Conservation (phyloP, 768 basidiomycete genomes). For the Aureoboletus auriporus region DNA sequence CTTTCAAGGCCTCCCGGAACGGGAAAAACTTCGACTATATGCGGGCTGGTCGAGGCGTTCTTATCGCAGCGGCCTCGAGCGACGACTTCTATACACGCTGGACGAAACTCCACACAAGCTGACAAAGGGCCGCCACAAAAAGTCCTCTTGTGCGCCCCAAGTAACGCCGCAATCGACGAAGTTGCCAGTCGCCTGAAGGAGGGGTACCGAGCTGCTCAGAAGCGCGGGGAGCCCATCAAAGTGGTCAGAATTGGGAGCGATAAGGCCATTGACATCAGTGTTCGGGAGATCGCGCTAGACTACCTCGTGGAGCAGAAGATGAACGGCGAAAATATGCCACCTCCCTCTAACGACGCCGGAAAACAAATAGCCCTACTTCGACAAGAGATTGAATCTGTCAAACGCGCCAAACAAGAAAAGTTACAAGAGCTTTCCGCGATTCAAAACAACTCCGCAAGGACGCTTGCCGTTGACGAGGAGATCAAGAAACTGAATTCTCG, state of each 20-base stretch:
- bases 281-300: slow-evolving; percentile 86
- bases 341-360: slow-evolving; percentile 46
- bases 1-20: slow-evolving; percentile 86
- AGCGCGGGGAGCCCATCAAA: slow-evolving; percentile 54
- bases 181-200: slow-evolving; percentile 84
- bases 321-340: slow-evolving; percentile 38
- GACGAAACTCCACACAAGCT: slow-evolving; percentile 35
- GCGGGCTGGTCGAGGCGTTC: slow-evolving; percentile 85
- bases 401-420: slow-evolving; percentile 55
- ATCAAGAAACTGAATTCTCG: slow-evolving; percentile 61
- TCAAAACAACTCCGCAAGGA: slow-evolving; percentile 54
- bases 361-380: slow-evolving; percentile 58
- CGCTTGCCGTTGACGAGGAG: slow-evolving; percentile 62
- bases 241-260: slow-evolving; percentile 90
- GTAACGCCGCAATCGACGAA: slow-evolving; percentile 98
- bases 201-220: slow-evolving; percentile 58
- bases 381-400: slow-evolving; percentile 66
- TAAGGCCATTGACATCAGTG: slow-evolving; percentile 67
- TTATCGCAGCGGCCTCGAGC: slow-evolving; percentile 54
- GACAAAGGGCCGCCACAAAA: slow-evolving; percentile 55
- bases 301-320: slow-evolving; percentile 77
- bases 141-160: slow-evolving; percentile 91
- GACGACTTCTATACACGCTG: slow-evolving; percentile 47
- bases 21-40: slow-evolving; percentile 97
- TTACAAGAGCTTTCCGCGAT: slow-evolving; percentile 52